A percentile compares a stretch with the other conserved stretches of the same genome.
Evolutionary conservation across 768 basidiomycete species (phyloP).

Genomic region (Cystoderma amianthinum): DNA sequence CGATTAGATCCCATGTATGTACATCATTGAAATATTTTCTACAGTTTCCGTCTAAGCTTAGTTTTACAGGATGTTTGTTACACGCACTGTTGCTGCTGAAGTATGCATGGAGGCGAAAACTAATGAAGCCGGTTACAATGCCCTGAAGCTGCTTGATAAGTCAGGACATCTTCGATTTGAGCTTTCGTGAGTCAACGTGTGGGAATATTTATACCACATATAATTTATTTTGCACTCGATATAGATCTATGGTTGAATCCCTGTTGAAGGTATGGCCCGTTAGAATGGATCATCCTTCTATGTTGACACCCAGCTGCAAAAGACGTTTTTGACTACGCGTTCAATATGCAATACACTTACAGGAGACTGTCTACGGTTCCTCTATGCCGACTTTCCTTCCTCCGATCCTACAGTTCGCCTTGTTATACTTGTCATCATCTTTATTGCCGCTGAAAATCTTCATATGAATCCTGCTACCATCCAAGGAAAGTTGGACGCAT

Average conservation of each 20-base stretch:
- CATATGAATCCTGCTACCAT: constrained; percentile 24
- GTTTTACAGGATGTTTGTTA: constrained; percentile 65
- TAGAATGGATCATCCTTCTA: background rate
- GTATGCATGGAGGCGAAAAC: constrained; percentile 75
- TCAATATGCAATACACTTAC: constrained; percentile 47
- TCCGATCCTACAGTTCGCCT: constrained; percentile 53
- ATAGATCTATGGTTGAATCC: constrained; percentile 49
- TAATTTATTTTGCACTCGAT: constrained; percentile 1
- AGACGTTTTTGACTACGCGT: constrained; percentile 69
- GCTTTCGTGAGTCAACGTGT: constrained; percentile 39
- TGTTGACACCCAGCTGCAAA: constrained; percentile 6
- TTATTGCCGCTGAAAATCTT: constrained; percentile 32
- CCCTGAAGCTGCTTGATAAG: constrained; percentile 61
- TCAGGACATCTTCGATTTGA: constrained; percentile 62
- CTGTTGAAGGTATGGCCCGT: constrained; percentile 49
- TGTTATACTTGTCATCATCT: constrained; percentile 68
- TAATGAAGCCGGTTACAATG: constrained; percentile 64
- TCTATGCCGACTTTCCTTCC: constrained; percentile 64
- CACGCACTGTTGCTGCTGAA: constrained; percentile 77
- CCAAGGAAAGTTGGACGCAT: constrained; percentile 43
- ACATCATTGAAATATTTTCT: constrained; percentile 2
- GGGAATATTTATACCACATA: background rate
- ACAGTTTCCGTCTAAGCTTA: background rate
- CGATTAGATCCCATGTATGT: constrained; percentile 61
- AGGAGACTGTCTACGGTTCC: constrained; percentile 47